These are phyloP conservation scores for Aspergillus piperis DNA, from an alignment of 2,329 filamentous ascomycete species.

Conservation along the genomic window DNA sequence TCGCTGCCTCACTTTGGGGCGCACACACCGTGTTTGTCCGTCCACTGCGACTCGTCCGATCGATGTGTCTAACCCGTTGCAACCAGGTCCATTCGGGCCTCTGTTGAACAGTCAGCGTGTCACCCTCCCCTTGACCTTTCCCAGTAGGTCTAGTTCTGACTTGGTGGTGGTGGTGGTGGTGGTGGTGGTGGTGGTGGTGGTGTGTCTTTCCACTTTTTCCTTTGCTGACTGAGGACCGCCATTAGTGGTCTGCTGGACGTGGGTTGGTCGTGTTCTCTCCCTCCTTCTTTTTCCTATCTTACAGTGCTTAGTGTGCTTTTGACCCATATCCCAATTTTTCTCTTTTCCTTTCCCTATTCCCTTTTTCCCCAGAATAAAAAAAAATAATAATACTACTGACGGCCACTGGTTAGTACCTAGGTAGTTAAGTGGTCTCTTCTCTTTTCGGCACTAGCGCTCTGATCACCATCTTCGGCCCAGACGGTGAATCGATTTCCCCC, in stretches of 20 bases:
- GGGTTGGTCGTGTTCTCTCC: not conserved
- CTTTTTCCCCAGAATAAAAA: conserved; percentile 2
- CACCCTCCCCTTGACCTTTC: conserved; percentile 9
- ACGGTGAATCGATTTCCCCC: conserved; percentile 1
- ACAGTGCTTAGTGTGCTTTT: not conserved
- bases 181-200: not conserved
- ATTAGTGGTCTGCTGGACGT: not conserved
- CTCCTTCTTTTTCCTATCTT: no score
- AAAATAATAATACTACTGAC: not conserved
- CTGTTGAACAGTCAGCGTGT: conserved; percentile 15
- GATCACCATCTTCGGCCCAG: conserved; percentile 15
- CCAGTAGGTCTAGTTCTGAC: not conserved
- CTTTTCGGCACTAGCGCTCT: conserved; percentile 15
- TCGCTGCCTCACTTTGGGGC: conserved; percentile 41
- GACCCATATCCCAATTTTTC: not conserved
- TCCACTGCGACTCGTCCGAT: conserved; percentile 10
- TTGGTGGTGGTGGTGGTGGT: not conserved
- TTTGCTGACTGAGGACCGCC: not conserved
- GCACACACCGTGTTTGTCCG: conserved; percentile 14
- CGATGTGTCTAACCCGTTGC: conserved; percentile 8
- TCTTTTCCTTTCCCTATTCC: not conserved
- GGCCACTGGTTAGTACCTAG: not conserved
- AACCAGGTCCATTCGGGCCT: conserved; percentile 5
- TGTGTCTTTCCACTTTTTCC: no score
- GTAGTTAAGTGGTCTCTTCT: not conserved